phyloP scores from a whole-genome alignment of 2,329 filamentous ascomycete species.

The Graphilbum fragrans region DNA sequence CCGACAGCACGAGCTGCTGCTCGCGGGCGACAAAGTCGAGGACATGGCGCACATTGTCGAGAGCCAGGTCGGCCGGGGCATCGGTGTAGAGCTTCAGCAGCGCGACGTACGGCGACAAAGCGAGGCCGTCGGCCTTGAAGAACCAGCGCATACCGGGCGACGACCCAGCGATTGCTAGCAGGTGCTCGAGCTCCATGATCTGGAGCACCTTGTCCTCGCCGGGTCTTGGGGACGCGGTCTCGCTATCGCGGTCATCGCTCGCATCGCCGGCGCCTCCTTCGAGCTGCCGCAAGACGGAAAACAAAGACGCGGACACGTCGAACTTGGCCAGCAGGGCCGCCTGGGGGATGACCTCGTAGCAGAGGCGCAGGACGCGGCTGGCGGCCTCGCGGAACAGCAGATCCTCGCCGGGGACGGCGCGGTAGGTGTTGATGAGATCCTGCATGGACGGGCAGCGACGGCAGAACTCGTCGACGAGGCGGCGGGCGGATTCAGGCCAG shows the following conservation, averaged over 20 bases:
- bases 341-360: conserved; percentile 72
- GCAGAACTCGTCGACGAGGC: conserved; percentile 63
- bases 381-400: conserved; percentile 65
- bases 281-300: conserved; percentile 51
- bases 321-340: conserved; percentile 74
- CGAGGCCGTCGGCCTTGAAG: conserved; percentile 54
- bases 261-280: conserved; percentile 28
- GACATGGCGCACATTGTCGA: conserved; percentile 39
- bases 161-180: conserved; percentile 67
- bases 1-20: conserved; percentile 38
- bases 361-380: conserved; percentile 69
- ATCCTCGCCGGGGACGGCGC: conserved; percentile 54
- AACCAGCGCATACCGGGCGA: conserved; percentile 89
- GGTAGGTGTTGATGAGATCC: conserved; percentile 64
- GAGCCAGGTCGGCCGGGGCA: conserved; percentile 32
- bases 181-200: conserved; percentile 65
- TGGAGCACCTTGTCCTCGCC: conserved; percentile 42
- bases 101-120: conserved; percentile 58
- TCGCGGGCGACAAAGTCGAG: conserved; percentile 51
- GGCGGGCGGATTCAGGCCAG: conserved; percentile 59
- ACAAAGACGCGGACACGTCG: conserved; percentile 70
- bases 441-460: conserved; percentile 71
- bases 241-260: conserved; percentile 30
- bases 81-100: conserved; percentile 48
- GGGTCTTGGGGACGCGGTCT: conserved; percentile 28